Base-by-base conservation (phyloP, 345 rosid species). In the Clarkia xantiana region DNA sequence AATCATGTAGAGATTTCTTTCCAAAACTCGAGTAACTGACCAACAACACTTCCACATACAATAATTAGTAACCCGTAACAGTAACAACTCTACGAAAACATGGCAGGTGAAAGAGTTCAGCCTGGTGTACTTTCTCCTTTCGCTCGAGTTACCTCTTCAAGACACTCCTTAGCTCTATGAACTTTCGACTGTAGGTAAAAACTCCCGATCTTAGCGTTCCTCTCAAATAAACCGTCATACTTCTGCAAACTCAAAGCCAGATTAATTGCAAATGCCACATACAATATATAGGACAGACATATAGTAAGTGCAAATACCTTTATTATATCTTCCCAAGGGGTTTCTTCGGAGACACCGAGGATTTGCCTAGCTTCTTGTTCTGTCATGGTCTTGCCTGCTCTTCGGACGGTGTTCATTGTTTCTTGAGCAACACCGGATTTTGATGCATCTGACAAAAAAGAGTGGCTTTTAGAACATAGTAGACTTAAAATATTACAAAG, bases 161-260 rank as follows among this genome's bases (percentile, higher is more conserved):
- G 61, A 68, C 93, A 79, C 69, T 88, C 93, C 62, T 88, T 88
- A 11, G 97, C 97, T 52, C 81, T 69, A 62, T 55, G 93, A 67
- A 79, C 93, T 76, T 88, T 88, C 4, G 97, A 84, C 55, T 88
- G 97, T 48, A 88, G 69, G 70, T 88, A 88, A 63, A 88, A 84
- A 70, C 89, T 84, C 13, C 94, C 93, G 0, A 64, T 80, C 75
- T 79, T 77, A 2, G 81, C 80, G 38, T 88, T 88, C 36, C 60
- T 74, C 73, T 81, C 93, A 56, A 88, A 88, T 42, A 88, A 60
- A 10, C 23, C 48, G 14, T 84, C 91, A 18, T 88, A 80, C 59
- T 76, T 79, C 97, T 88, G 77, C 63, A 67, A 9, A 48, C 14
- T 46, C 14, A 42, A 13, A 58, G 42, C 14, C 36, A 29, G 8